Conservation (phyloP, 164 flowering plant genomes). For the Amborella trichopoda region DNA sequence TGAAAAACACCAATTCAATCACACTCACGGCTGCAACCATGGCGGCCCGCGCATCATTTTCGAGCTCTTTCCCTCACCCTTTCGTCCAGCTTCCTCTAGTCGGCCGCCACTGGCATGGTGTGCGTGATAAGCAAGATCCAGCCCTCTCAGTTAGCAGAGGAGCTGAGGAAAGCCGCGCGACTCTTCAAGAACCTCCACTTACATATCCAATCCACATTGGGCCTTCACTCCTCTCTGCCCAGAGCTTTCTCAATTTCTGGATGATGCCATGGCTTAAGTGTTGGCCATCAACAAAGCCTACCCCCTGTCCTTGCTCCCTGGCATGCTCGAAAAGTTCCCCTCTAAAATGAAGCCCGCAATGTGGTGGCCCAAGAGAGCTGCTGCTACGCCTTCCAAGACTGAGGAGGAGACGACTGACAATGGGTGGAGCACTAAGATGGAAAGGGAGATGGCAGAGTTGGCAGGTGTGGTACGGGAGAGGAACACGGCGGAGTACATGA, state of each 20-base stretch:
- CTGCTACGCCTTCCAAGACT: no score
- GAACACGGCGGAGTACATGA: constrained; percentile 32
- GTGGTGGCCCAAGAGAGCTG: constrained; percentile 12
- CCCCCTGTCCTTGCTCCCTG: constrained; percentile 31
- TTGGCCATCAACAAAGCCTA: constrained; percentile 32
- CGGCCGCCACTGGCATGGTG: constrained; percentile 42
- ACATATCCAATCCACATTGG: constrained; percentile 23
- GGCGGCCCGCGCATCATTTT: no score
- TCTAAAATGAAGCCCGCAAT: constrained; percentile 20
- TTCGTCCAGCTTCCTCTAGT: constrained; percentile 25
- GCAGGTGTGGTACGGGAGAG: constrained; percentile 26
- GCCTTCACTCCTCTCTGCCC: constrained; percentile 9
- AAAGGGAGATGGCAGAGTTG: constrained; percentile 40
- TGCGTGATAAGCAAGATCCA: constrained; percentile 48
- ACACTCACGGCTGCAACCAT: no score
- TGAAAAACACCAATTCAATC: no score
- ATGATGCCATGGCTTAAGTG: constrained; percentile 21
- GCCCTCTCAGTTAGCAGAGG: constrained; percentile 65
- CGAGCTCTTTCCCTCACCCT: constrained; percentile 20
- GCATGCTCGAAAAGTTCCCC: constrained; percentile 37
- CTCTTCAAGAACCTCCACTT: constrained; percentile 36
- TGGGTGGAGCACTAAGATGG: constrained; percentile 40
- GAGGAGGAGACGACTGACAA: not conserved
- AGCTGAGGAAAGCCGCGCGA: constrained; percentile 44
- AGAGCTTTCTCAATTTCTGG: constrained; percentile 11